Conservation (phyloP, 2,329 filamentous ascomycete species). For the Elsinoe arachidis region DNA sequence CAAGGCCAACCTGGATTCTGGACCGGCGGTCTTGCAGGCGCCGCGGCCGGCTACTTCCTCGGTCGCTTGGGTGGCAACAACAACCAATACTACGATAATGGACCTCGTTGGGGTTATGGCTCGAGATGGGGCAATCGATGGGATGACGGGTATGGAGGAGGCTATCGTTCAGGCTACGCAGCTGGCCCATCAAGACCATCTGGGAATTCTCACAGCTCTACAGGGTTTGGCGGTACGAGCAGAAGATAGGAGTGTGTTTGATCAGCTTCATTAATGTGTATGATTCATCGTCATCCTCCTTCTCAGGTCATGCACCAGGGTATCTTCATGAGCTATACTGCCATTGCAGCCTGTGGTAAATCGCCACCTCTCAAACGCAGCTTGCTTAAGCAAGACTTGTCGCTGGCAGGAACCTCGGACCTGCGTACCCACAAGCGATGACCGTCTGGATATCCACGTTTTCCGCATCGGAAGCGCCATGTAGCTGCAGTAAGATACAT, state of each 20-base stretch:
- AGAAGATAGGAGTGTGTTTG: slow-evolving; percentile 18
- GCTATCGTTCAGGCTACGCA: neutral
- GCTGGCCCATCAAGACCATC: neutral
- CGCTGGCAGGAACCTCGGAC: slow-evolving; percentile 47
- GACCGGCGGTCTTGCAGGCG: slow-evolving; percentile 59
- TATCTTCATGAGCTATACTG: too few relatives aligned
- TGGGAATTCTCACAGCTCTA: slow-evolving; percentile 17
- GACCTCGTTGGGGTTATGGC: slow-evolving; percentile 13
- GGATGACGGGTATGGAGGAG: slow-evolving; percentile 17
- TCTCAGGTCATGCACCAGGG: too few relatives aligned
- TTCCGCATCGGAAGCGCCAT: slow-evolving; percentile 63
- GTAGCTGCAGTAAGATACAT: slow-evolving; percentile 83
- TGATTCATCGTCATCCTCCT: neutral
- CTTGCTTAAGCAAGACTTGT: neutral
- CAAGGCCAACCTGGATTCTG: slow-evolving; percentile 62
- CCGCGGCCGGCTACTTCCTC: slow-evolving; percentile 59
- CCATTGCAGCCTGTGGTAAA: too few relatives aligned
- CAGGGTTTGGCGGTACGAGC: slow-evolving; percentile 29
- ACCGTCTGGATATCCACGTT: slow-evolving; percentile 91
- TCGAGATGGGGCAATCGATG: slow-evolving; percentile 16
- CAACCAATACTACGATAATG: slow-evolving; percentile 14
- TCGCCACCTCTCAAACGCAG: neutral
- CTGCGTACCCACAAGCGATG: slow-evolving; percentile 73
- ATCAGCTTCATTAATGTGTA: neutral
- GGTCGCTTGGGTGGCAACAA: slow-evolving; percentile 30